Evolutionary conservation across 805 yeast species (phyloP).

Genomic region (Candida gorgasii): DNA sequence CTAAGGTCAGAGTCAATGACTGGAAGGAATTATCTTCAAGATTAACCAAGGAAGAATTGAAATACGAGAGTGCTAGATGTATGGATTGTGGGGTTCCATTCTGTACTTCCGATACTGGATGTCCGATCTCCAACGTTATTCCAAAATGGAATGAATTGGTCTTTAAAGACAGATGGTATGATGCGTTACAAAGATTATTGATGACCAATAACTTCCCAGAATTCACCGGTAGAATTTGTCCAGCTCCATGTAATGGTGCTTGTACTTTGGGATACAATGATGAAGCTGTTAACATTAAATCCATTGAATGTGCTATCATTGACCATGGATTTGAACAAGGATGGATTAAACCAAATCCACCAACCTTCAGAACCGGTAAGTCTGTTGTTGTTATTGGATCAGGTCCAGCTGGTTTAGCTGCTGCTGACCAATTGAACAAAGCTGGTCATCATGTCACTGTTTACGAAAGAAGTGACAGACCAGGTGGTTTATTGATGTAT

Average conservation of each 20-base stretch:
- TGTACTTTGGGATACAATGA: slow-evolving; percentile 88
- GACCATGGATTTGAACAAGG: slow-evolving; percentile 96
- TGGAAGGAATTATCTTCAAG: slow-evolving; percentile 90
- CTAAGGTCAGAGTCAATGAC: slow-evolving; percentile 75
- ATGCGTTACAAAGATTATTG: slow-evolving; percentile 84
- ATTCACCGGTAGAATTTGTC: slow-evolving; percentile 97
- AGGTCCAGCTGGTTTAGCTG: slow-evolving; percentile 96
- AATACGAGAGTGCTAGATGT: slow-evolving; percentile 93
- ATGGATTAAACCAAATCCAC: slow-evolving; percentile 88
- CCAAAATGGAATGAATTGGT: slow-evolving; percentile 98
- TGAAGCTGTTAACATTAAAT: slow-evolving; percentile 94
- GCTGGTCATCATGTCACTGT: slow-evolving; percentile 94
- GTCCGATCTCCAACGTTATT: slow-evolving; percentile 95
- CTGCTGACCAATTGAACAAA: slow-evolving; percentile 94
- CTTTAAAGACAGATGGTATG: slow-evolving; percentile 91
- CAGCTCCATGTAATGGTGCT: slow-evolving; percentile 99
- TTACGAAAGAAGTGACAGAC: slow-evolving; percentile 91
- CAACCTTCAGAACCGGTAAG: slow-evolving; percentile 79
- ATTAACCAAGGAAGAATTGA: slow-evolving; percentile 80
- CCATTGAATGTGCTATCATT: slow-evolving; percentile 93
- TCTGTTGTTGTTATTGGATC: slow-evolving; percentile 88
- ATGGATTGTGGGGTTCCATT: slow-evolving; percentile 99
- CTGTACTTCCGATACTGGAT: slow-evolving; percentile 97
- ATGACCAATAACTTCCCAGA: slow-evolving; percentile 99
- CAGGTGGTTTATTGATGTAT: slow-evolving; percentile 97